phyloP scores from a whole-genome alignment of 1,139 yeast species.

The Yamadazyma atmosphaerica region DNA sequence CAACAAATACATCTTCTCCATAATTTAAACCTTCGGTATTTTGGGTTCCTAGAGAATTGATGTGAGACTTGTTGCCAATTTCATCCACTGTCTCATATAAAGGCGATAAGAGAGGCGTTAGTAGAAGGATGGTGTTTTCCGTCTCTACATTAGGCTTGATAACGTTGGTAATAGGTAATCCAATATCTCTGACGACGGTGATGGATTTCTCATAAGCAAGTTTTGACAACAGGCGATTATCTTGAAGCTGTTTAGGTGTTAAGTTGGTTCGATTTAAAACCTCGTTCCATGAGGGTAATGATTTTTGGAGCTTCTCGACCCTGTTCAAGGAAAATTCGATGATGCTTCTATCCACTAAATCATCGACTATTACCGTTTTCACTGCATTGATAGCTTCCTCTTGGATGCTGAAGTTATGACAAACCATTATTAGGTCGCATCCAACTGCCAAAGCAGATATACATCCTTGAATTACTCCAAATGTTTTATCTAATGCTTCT shows the following conservation, averaged over 20 bases:
- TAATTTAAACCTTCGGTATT: not conserved
- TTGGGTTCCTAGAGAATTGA: not conserved
- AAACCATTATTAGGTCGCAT: slow-evolving; percentile 3
- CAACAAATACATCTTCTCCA: slow-evolving; percentile 1
- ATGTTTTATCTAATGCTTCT: slow-evolving; percentile 4
- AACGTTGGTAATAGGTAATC: not conserved
- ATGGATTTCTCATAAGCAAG: slow-evolving; percentile 1
- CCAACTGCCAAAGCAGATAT: slow-evolving; percentile 4
- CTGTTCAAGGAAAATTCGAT: slow-evolving; percentile 2
- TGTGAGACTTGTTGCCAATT: not conserved
- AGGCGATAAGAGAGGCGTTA: not conserved
- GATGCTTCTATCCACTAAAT: slow-evolving; percentile 1
- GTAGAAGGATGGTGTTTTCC: not conserved
- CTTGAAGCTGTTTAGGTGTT: not conserved
- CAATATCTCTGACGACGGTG: not conserved
- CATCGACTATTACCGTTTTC: slow-evolving; percentile 1
- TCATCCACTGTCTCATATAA: not conserved
- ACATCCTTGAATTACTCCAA: slow-evolving; percentile 4
- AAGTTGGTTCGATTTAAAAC: not conserved
- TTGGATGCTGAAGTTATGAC: slow-evolving; percentile 2
- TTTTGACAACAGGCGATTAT: not conserved
- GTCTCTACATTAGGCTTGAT: not conserved
- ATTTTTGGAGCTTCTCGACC: not conserved
- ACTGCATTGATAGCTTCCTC: slow-evolving; percentile 3
- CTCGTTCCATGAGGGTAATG: slow-evolving; percentile 1